A percentile compares a stretch with the other conserved stretches of the same genome.
phyloP scores from a whole-genome alignment of 2,329 filamentous ascomycete species.

The Alternaria panax region DNA sequence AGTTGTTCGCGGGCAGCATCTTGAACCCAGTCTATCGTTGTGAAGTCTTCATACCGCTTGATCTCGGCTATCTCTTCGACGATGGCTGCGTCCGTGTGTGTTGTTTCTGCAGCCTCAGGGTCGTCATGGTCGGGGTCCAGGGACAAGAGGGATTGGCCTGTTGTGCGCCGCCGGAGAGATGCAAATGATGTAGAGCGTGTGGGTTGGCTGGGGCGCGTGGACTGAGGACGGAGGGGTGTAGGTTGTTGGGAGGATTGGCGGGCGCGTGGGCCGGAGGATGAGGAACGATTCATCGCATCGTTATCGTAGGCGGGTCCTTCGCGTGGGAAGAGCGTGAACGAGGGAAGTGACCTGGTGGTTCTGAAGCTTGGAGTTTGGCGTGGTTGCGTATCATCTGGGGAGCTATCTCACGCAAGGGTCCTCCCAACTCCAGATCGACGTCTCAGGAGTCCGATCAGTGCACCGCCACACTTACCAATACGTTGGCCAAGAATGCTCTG shows the following conservation, averaged over 20 bases:
- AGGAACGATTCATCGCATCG: conserved; percentile 56
- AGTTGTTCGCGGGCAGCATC: conserved; percentile 91
- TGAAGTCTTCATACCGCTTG: conserved; percentile 98
- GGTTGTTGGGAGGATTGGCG: conserved; percentile 23
- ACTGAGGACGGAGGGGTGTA: conserved; percentile 53
- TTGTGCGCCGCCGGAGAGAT: conserved; percentile 65
- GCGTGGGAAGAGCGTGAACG: not conserved
- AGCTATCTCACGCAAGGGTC: conserved; percentile 14
- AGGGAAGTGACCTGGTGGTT: not conserved
- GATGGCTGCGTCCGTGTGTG: conserved; percentile 72
- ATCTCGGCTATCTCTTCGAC: conserved; percentile 97
- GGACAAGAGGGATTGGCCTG: conserved; percentile 68
- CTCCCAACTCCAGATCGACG: conserved; percentile 1
- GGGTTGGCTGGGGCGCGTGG: conserved; percentile 45
- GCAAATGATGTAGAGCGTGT: conserved; percentile 58
- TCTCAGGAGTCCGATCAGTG: not conserved
- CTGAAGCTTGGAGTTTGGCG: not conserved
- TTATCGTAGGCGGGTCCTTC: conserved; percentile 3
- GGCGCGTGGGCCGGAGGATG: conserved; percentile 10
- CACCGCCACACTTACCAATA: not conserved
- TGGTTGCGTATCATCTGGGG: not conserved
- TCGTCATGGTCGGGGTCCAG: conserved; percentile 69
- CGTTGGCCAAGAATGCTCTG: not conserved
- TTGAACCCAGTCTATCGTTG: conserved; percentile 98
- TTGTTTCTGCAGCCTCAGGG: conserved; percentile 59